A percentile compares a stretch with the other conserved stretches of the same genome.
These are phyloP conservation scores for Tuber aestivum DNA, from an alignment of 495 filamentous ascomycete species.

Conservation along the genomic window DNA sequence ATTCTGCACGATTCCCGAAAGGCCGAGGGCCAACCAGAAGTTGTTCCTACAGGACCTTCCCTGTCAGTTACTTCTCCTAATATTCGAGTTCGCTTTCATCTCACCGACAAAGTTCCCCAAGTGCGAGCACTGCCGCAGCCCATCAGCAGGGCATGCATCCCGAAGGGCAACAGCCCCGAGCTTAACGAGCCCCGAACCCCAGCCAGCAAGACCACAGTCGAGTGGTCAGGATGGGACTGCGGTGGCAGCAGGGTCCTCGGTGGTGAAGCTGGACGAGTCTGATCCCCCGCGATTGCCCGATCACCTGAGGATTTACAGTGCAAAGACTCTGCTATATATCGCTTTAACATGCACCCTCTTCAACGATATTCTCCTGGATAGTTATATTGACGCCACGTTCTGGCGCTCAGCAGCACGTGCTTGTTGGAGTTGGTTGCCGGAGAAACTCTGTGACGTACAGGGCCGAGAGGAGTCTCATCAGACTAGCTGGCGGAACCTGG, in stretches of 20 bases:
- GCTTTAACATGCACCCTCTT: constrained; percentile 33
- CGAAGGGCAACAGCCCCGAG: constrained; percentile 28
- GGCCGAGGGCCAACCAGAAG: constrained; percentile 16
- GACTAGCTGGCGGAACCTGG: constrained; percentile 42
- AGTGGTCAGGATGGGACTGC: neutral
- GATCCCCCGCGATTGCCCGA: constrained; percentile 22
- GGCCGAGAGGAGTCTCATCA: constrained; percentile 30
- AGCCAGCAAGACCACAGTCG: neutral
- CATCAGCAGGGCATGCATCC: neutral
- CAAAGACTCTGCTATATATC: constrained; percentile 34
- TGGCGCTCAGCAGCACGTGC: constrained; percentile 34
- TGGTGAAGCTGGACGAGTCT: neutral
- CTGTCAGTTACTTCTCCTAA: constrained; percentile 29
- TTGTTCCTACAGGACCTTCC: constrained; percentile 27
- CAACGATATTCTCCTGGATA: constrained; percentile 32
- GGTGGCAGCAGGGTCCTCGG: neutral
- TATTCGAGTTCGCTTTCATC: constrained; percentile 37
- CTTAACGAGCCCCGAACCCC: neutral
- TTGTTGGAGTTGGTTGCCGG: constrained; percentile 37
- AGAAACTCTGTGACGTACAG: constrained; percentile 35
- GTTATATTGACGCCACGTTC: constrained; percentile 31
- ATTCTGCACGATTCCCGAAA: constrained; percentile 23
- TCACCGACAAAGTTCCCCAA: constrained; percentile 26
- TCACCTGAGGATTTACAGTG: constrained; percentile 27
- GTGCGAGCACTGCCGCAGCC: constrained; percentile 25